phyloP scores from a whole-genome alignment of 129 eudicot genomes.

The Artemisia tridentata region DNA sequence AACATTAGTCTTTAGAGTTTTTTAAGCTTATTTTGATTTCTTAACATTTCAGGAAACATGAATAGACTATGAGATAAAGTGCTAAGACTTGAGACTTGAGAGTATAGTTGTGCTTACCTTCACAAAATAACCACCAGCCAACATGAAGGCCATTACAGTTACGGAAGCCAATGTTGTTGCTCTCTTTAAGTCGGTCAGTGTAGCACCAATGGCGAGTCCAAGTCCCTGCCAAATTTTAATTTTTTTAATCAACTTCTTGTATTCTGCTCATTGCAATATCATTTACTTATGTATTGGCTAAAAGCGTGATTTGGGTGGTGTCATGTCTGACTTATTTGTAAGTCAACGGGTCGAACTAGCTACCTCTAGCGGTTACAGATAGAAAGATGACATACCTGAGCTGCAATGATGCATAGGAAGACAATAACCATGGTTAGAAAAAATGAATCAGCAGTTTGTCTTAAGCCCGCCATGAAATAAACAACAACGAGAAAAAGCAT shows the following conservation, averaged over 20 bases:
- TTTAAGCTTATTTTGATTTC: background rate
- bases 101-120: slow-evolving; percentile 40
- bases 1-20: background rate
- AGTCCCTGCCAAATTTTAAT: slow-evolving; percentile 52
- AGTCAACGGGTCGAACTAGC: no score
- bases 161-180: slow-evolving; percentile 92
- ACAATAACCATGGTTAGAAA: slow-evolving; percentile 68
- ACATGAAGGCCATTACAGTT: slow-evolving; percentile 95
- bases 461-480: slow-evolving; percentile 86
- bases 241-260: slow-evolving; percentile 5
- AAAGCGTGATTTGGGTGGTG: background rate
- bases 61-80: background rate
- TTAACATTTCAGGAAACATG: background rate
- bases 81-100: background rate
- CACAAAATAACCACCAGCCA: slow-evolving; percentile 90
- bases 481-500: slow-evolving; percentile 66
- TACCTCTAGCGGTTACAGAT: background rate
- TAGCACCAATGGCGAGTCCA: slow-evolving; percentile 89
- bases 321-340: background rate
- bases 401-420: slow-evolving; percentile 86
- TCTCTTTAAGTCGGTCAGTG: slow-evolving; percentile 68
- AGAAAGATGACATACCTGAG: slow-evolving; percentile 54
- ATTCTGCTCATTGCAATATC: background rate
- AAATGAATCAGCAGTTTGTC: slow-evolving; percentile 50
- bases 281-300: no score